Evolutionary conservation across 2,329 filamentous ascomycete species (phyloP), one percentile per base, ranked within the genome.

Genomic region (Claviceps arundinis): DNA sequence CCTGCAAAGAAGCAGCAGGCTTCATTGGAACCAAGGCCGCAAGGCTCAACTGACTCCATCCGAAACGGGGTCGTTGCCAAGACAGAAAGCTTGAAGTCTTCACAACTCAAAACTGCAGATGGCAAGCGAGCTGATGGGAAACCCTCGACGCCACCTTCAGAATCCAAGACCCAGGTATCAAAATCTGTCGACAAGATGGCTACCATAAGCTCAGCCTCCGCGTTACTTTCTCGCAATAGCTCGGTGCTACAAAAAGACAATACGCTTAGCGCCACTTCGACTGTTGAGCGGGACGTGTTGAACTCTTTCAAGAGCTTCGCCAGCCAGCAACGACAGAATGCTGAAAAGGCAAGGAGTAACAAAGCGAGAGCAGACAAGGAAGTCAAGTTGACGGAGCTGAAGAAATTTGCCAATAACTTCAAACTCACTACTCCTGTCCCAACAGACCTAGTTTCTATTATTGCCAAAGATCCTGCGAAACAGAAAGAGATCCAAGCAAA

Each of bases 401-500:
- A 93, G 74, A 95, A 91, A 63, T 98, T 98, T 67, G 89, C 93
- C 1, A 80, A 84, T 59, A 93, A 80, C 64, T 98, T 98, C 75
- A 97, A 97, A 70, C 78, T 98, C 17, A 85, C 87, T 48, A 96
- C 91, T 2, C 89, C 90, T 5, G 89, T 98, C 11, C 93, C 93
- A 1, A 83, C 80, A 50, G 93, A 98, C 67, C 71, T 98, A 38
- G 89, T 98, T 30, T 85, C 88, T 1, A 98, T 98, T 58, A 85
- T 98, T 55, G 91, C 93, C 54, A 98, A 97, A 66, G 93, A 98
- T 64, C 89, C 89, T n/a, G 78, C 74, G 46, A 98, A 96, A 71
- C 93, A 97, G 68, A 83, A 89, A 62, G 82, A 90, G 63, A 97
- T 98, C 56, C 85, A 95, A 62, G 85, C 89, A 60, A 94, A 90